A percentile compares a stretch with the other conserved stretches of the same genome.
Conservation (phyloP, 2,329 filamentous ascomycete species). For the Pseudonectria buxi region DNA sequence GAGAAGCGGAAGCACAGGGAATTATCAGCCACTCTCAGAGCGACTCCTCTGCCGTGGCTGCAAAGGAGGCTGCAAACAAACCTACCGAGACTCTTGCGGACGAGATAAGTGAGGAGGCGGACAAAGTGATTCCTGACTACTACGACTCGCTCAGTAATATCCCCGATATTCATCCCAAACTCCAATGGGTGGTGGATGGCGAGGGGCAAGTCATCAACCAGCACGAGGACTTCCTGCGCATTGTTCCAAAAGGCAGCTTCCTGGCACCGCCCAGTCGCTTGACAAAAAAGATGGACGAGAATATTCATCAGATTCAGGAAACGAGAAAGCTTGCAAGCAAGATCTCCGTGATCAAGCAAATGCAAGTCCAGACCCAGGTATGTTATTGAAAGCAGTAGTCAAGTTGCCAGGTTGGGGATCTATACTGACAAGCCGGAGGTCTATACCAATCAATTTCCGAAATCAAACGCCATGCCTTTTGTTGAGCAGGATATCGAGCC, state of each 20-base stretch:
- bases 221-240: constrained; percentile 72
- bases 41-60: constrained; percentile 31
- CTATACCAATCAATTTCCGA: constrained; percentile 97
- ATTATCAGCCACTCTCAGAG: constrained; percentile 30
- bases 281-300: constrained; percentile 75
- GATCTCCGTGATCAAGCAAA: constrained; percentile 97
- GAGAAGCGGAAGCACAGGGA: constrained; percentile 53
- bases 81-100: constrained; percentile 77
- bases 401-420: background rate
- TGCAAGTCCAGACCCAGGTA: constrained; percentile 96
- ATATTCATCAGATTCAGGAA: constrained; percentile 93
- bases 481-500: constrained; percentile 78
- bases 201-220: constrained; percentile 87
- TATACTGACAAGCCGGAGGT: constrained; percentile 46
- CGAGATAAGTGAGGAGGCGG: constrained; percentile 85
- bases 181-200: constrained; percentile 83
- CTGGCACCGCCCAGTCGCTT: constrained; percentile 67
- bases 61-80: constrained; percentile 41
- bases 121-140: constrained; percentile 84
- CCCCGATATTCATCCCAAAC: constrained; percentile 70
- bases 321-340: constrained; percentile 94
- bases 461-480: constrained; percentile 87
- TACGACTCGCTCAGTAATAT: constrained; percentile 83
- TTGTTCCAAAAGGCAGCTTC: constrained; percentile 71
- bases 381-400: constrained; percentile 11